A percentile compares a stretch with the other conserved stretches of the same genome.
Conservation (phyloP, 306 rosid genomes). For the Pyrus bretschneideri region DNA sequence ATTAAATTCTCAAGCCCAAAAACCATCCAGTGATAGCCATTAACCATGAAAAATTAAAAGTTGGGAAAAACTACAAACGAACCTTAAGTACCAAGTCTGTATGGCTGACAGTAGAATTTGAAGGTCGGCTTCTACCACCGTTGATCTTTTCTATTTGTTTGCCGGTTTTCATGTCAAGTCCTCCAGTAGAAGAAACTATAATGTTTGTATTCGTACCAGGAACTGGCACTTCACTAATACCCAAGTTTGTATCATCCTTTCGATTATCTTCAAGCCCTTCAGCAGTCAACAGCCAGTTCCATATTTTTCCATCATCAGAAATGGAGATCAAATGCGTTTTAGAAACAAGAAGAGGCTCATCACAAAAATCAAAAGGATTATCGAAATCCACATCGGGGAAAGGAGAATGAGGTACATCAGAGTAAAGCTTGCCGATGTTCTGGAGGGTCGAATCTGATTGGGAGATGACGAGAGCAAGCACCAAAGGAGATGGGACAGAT, state of each 20-base stretch:
- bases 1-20: background rate
- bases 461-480: conserved; percentile 63
- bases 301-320: conserved; percentile 93
- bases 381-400: conserved; percentile 63
- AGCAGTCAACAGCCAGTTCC: conserved; percentile 90
- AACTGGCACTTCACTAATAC: conserved; percentile 24
- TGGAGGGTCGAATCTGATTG: conserved; percentile 74
- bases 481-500: conserved; percentile 79
- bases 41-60: conserved; percentile 9
- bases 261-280: conserved; percentile 52
- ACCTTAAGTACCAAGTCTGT: conserved; percentile 64
- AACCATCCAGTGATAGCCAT: conserved; percentile 2
- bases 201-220: conserved; percentile 30
- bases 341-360: conserved; percentile 48
- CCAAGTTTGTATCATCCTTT: conserved; percentile 40
- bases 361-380: conserved; percentile 76
- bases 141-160: conserved; percentile 30
- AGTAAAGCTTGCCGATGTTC: conserved; percentile 52
- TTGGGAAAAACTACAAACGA: conserved; percentile 4
- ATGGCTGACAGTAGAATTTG: conserved; percentile 34
- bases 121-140: conserved; percentile 23
- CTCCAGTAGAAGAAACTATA: conserved; percentile 33
- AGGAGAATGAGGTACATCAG: conserved; percentile 62
- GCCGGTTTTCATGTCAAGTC: conserved; percentile 31
- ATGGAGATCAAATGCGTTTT: conserved; percentile 75